These are phyloP conservation scores for Pichia ethanolica DNA, from an alignment of 805 yeast species.

Conservation along the genomic window DNA sequence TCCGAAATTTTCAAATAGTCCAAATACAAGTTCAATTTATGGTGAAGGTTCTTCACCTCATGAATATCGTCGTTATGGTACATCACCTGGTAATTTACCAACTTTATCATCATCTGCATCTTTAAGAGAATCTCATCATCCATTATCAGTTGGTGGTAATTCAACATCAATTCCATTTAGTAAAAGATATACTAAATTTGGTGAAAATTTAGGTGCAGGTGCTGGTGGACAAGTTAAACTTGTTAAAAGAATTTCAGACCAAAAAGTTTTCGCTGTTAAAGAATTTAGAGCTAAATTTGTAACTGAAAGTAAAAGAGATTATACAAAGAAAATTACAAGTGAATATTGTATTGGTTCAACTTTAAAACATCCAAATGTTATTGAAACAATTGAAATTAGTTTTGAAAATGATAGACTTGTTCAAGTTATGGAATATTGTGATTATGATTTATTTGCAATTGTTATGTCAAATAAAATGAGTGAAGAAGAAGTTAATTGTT, in stretches of 20 bases:
- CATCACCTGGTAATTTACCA: slow-evolving; percentile 8
- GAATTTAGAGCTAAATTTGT: slow-evolving; percentile 76
- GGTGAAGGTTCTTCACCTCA: slow-evolving; percentile 14
- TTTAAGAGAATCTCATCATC: slow-evolving; percentile 1
- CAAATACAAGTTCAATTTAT: slow-evolving; percentile 25
- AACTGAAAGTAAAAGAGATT: slow-evolving; percentile 73
- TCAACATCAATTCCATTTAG: slow-evolving; percentile 53
- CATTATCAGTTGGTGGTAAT: slow-evolving; percentile 30
- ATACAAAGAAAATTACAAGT: slow-evolving; percentile 85
- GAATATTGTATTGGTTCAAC: slow-evolving; percentile 94
- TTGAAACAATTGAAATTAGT: slow-evolving; percentile 85
- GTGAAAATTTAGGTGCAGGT: slow-evolving; percentile 87
- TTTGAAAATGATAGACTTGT: slow-evolving; percentile 81
- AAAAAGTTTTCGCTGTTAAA: slow-evolving; percentile 79
- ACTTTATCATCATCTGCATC: slow-evolving; percentile 12
- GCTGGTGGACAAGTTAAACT: slow-evolving; percentile 89
- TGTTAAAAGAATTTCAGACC: slow-evolving; percentile 59
- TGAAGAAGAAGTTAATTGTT: slow-evolving; percentile 71
- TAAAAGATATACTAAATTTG: slow-evolving; percentile 72
- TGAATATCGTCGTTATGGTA: slow-evolving; percentile 8
- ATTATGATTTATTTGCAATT: slow-evolving; percentile 85
- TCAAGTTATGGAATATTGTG: slow-evolving; percentile 94
- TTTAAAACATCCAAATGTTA: slow-evolving; percentile 80
- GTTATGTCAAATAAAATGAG: slow-evolving; percentile 92
- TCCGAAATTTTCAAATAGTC: slow-evolving; percentile 28